Evolutionary conservation across 139 green algal genomes (phyloP).

Genomic region (Chlorella sorokiniana): DNA sequence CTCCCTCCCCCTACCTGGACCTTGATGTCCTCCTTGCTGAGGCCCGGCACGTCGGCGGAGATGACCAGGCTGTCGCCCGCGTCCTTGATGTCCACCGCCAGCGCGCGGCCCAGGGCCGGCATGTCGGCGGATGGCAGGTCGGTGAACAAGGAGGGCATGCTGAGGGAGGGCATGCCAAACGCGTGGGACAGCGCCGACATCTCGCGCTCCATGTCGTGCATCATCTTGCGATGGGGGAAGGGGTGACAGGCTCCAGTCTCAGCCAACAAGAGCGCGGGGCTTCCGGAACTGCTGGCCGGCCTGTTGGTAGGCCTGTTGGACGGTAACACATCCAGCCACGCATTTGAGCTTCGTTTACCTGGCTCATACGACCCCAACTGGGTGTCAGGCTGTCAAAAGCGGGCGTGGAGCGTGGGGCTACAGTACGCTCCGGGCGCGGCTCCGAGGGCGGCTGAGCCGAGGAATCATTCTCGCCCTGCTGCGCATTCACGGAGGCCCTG

Average conservation of each 20-base stretch:
- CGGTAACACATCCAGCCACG: background rate
- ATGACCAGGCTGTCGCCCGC: conserved; percentile 30
- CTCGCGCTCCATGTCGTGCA: conserved; percentile 18
- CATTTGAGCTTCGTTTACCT: background rate
- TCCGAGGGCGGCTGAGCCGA: background rate
- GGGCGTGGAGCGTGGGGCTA: background rate
- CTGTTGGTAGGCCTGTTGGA: background rate
- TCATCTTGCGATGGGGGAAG: background rate
- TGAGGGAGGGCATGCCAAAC: conserved; percentile 7
- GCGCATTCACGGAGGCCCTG: background rate
- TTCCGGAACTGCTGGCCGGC: background rate
- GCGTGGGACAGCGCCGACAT: conserved; percentile 27
- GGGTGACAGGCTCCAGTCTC: background rate
- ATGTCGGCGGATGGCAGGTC: background rate
- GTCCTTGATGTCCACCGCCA: conserved; percentile 36
- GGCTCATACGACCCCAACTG: conserved; percentile 12
- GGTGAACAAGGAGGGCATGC: background rate
- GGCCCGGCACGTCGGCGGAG: conserved; percentile 39
- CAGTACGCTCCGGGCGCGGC: background rate
- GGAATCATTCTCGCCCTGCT: background rate
- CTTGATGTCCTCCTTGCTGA: conserved; percentile 44
- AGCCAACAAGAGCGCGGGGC: too few species aligned
- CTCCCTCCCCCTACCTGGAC: conserved; percentile 3
- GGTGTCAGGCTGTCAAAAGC: background rate
- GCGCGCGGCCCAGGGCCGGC: background rate